phyloP scores from a whole-genome alignment of 73 alveolate species.

The Effrenium voratum region DNA sequence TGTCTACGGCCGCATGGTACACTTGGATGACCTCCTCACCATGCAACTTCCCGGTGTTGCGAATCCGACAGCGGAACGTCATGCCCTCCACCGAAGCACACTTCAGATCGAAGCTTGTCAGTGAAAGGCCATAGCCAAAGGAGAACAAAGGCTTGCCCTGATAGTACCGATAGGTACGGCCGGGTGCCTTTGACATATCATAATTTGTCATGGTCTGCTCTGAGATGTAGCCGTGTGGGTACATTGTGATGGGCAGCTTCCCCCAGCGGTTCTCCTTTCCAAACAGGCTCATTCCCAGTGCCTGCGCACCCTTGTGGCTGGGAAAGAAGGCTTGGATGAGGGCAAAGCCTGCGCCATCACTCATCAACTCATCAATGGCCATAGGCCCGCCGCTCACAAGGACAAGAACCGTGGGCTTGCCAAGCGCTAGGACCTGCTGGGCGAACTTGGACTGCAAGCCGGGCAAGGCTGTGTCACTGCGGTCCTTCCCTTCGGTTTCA shows the following conservation, averaged over 20 bases:
- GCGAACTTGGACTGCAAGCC: constrained; percentile 63
- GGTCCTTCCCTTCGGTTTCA: constrained; percentile 51
- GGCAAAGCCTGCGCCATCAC: neutral
- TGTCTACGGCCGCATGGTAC: constrained; percentile 68
- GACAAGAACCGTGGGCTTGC: constrained; percentile 47
- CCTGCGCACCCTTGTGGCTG: constrained; percentile 61
- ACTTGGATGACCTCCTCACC: constrained; percentile 71
- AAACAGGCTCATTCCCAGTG: constrained; percentile 38
- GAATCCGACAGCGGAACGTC: neutral
- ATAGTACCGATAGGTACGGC: constrained; percentile 67
- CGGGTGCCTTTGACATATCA: constrained; percentile 63
- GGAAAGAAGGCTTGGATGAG: constrained; percentile 63
- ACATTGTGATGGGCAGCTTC: constrained; percentile 61
- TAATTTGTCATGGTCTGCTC: constrained; percentile 77
- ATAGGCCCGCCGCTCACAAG: constrained; percentile 70
- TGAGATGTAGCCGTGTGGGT: constrained; percentile 44
- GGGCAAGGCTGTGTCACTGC: constrained; percentile 47
- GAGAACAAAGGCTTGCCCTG: constrained; percentile 39
- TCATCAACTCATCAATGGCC: constrained; percentile 34
- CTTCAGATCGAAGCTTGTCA: constrained; percentile 25
- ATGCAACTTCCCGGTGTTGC: constrained; percentile 29
- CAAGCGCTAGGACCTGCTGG: constrained; percentile 28
- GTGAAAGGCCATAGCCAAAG: constrained; percentile 60
- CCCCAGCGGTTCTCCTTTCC: constrained; percentile 90
- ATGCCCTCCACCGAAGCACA: neutral